Conservation (phyloP, 208 protist genomes). For the Trypanosoma boissoni region DNA sequence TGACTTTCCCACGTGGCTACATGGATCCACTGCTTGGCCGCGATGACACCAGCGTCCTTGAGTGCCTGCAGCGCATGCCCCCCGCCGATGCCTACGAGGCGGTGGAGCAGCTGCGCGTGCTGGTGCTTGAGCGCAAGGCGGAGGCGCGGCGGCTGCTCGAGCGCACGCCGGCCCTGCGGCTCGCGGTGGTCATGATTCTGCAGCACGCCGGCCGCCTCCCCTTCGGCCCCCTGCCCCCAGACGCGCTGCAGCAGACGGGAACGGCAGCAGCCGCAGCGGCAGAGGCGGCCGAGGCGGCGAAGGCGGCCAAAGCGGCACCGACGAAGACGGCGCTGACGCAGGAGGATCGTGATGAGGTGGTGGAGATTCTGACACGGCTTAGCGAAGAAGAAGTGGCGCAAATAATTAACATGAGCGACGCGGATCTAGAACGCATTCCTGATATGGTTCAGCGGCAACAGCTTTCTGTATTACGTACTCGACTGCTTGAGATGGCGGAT, state of each 20-base stretch:
- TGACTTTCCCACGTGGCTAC: constrained; percentile 58
- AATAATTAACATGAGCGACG: constrained; percentile 61
- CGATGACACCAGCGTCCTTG: constrained; percentile 53
- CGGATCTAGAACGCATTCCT: constrained; percentile 57
- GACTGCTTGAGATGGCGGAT: constrained; percentile 64
- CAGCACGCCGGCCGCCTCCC: constrained; percentile 76
- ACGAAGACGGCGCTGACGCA: constrained; percentile 23
- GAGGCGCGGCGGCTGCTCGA: constrained; percentile 66
- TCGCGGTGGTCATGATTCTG: constrained; percentile 74
- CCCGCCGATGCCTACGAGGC: constrained; percentile 80
- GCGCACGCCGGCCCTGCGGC: constrained; percentile 61
- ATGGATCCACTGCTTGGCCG: constrained; percentile 61
- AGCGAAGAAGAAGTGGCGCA: constrained; percentile 78
- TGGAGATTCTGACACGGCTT: constrained; percentile 71
- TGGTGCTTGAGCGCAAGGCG: constrained; percentile 63
- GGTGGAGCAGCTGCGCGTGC: constrained; percentile 83
- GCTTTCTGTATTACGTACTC: constrained; percentile 53
- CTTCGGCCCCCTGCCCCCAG: constrained; percentile 40
- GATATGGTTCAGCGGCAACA: constrained; percentile 62
- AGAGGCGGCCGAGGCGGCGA: neutral
- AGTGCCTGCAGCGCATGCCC: constrained; percentile 45
- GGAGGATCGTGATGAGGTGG: constrained; percentile 62
- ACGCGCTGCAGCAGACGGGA: constrained; percentile 36
- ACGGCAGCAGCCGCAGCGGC: constrained; percentile 3
- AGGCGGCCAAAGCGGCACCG: constrained; percentile 4